These are phyloP conservation scores for Quercus parvula DNA, from an alignment of 306 rosid species.

Conservation along the genomic window DNA sequence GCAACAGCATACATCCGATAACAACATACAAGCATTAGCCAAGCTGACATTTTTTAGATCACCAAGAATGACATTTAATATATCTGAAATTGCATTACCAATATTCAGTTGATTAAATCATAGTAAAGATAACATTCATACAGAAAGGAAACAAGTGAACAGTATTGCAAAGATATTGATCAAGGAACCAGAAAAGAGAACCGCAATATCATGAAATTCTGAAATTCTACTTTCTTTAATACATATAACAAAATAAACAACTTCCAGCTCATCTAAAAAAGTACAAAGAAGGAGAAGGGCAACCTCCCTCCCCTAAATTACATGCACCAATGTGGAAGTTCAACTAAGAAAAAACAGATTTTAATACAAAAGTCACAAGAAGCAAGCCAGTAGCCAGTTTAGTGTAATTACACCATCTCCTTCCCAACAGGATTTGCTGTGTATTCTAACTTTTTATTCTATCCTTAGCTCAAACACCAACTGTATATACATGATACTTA, in stretches of 20 bases:
- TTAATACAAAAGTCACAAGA: not conserved
- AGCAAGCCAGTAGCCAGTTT: not conserved
- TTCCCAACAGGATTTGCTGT: not conserved
- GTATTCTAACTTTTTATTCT: not conserved
- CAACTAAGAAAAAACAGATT: not conserved
- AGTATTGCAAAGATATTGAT: not conserved
- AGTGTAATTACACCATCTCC: not conserved
- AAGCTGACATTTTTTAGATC: no score
- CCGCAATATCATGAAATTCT: not conserved
- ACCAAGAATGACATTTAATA: no score
- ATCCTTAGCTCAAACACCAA: not conserved
- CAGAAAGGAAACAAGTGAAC: no score
- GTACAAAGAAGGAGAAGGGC: not conserved
- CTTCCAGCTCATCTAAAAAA: not conserved
- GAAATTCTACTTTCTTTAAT: not conserved
- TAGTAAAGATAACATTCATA: no score
- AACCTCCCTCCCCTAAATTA: not conserved
- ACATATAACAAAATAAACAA: not conserved
- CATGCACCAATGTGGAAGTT: not conserved
- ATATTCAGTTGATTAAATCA: no score
- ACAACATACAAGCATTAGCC: no score
- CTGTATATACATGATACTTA: not conserved
- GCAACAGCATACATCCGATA: no score
- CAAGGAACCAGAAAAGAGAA: not conserved
- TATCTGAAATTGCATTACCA: no score